Evolutionary conservation across 2,329 filamentous ascomycete species (phyloP), one percentile per base, ranked within the genome.

Genomic region (Aspergillus tanneri): DNA sequence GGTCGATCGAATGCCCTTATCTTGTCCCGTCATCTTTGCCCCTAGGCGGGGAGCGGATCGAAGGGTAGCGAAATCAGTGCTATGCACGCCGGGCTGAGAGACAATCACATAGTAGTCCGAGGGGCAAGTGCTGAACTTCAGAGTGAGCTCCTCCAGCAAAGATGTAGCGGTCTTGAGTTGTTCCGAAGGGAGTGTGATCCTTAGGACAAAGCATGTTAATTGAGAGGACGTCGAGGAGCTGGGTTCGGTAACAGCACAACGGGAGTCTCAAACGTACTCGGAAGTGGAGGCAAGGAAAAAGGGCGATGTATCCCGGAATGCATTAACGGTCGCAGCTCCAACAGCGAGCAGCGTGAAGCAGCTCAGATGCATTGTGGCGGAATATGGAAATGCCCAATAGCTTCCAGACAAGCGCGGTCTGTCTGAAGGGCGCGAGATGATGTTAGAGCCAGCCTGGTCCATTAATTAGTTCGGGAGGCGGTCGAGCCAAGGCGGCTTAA

Each of bases 281-380:
- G 86, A 81, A 37, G 86, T 92, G 24, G 92, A 96, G 69, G 95
- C 86, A 57, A 96, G 75, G 66, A 96, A 81, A 71, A 96, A 93
- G 14, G 93, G 92, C 46, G 89, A 91, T 2, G 91, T 90, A 71
- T 96, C 86, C 54, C 82, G 84, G 69, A 96, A 93, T 21, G 89
- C 91, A 53, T 83, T 75, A 36, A 79, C 83, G 19, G 78, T 77
- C 51, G 80, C 77, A 57, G 81, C 77, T 61, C 82, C 70, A 49
- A 80, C 68, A 61, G 76, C 73, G 47, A 80, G 64, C 51, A 75
- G 70, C 60, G 72, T 68, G 39, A 77, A 58, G 50, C 64, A 66
- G 53, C 59, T 62, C 37, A 71, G 52, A 65, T 71, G 67, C 70
- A 78, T 77, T 43, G 60, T 73, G 61, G 51, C 50, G 24, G 47